phyloP scores from a whole-genome alignment of 768 basidiomycete genomes.

The Guyanaporus albipodus region DNA sequence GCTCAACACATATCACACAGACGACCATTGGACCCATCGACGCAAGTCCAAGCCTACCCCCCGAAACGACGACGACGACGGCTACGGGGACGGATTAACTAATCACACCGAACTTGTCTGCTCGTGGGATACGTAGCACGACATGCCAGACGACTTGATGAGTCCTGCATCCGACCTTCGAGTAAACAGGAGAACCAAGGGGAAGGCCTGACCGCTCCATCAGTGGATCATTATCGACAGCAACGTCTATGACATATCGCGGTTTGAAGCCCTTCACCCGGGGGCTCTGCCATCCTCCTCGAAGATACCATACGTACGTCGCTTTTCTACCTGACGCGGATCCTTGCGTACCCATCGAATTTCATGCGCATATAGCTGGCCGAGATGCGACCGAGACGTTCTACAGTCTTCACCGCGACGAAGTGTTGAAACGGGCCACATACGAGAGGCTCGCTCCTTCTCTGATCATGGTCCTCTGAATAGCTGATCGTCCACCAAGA shows the following conservation, averaged over 20 bases:
- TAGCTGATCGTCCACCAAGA: constrained; percentile 81
- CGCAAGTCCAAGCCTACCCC: too few species aligned
- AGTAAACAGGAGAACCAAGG: background rate
- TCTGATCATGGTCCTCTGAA: background rate
- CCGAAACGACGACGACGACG: background rate
- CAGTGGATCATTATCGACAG: constrained; percentile 42
- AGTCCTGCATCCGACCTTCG: constrained; percentile 13
- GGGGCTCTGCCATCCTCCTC: background rate
- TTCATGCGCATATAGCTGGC: constrained; percentile 62
- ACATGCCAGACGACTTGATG: constrained; percentile 70
- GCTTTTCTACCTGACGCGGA: too few species aligned
- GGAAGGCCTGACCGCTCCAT: background rate
- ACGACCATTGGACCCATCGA: too few species aligned
- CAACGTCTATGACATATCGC: constrained; percentile 77
- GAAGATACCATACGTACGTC: background rate
- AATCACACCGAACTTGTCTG: constrained; percentile 46
- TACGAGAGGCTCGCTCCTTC: background rate
- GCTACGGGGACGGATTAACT: constrained; percentile 25
- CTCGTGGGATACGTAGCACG: constrained; percentile 51
- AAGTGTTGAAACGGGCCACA: constrained; percentile 60
- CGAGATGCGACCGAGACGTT: constrained; percentile 79
- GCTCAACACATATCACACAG: too few species aligned
- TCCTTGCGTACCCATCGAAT: background rate
- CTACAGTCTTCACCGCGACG: constrained; percentile 71
- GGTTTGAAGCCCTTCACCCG: constrained; percentile 49